These are phyloP conservation scores for Nannochloropsis gaditana DNA, from an alignment of 108 stramenopile species.

Conservation along the genomic window DNA sequence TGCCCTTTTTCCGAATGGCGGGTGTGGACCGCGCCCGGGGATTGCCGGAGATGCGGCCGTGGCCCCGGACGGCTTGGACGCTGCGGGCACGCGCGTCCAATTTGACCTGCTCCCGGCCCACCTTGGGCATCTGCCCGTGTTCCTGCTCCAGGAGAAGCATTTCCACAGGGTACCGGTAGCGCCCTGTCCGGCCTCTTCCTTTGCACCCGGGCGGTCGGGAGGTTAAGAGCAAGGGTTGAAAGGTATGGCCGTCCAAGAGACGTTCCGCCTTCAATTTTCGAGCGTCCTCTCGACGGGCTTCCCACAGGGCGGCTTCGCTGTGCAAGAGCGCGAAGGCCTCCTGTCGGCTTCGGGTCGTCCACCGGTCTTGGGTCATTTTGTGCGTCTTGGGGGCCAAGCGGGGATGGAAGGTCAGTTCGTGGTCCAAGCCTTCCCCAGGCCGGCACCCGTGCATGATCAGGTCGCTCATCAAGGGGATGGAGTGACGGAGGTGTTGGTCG, in stretches of 20 bases:
- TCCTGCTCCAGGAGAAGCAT: background rate
- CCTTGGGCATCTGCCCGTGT: background rate
- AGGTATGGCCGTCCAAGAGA: slow-evolving; percentile 14
- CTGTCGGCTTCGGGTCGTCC: background rate
- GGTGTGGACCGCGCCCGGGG: too few relatives aligned
- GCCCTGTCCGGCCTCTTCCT: too few relatives aligned
- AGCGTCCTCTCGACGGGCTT: background rate
- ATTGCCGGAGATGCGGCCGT: too few relatives aligned
- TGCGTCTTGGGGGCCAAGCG: background rate
- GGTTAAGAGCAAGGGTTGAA: background rate
- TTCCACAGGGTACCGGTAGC: background rate
- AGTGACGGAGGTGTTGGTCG: background rate
- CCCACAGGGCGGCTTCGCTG: background rate
- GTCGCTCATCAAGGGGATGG: background rate
- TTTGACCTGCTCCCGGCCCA: background rate
- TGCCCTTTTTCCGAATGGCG: too few relatives aligned
- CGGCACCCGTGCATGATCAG: background rate
- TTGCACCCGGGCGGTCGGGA: too few relatives aligned
- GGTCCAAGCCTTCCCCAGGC: background rate
- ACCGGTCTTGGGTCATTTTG: background rate
- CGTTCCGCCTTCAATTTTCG: background rate
- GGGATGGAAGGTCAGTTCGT: background rate
- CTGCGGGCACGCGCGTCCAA: background rate
- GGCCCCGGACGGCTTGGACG: background rate
- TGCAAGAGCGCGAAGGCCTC: background rate